A percentile compares a stretch with the other conserved stretches of the same genome.
These are phyloP conservation scores for Arabidopsis lyrata DNA, from an alignment of 441 rosid genomes.

Conservation along the genomic window DNA sequence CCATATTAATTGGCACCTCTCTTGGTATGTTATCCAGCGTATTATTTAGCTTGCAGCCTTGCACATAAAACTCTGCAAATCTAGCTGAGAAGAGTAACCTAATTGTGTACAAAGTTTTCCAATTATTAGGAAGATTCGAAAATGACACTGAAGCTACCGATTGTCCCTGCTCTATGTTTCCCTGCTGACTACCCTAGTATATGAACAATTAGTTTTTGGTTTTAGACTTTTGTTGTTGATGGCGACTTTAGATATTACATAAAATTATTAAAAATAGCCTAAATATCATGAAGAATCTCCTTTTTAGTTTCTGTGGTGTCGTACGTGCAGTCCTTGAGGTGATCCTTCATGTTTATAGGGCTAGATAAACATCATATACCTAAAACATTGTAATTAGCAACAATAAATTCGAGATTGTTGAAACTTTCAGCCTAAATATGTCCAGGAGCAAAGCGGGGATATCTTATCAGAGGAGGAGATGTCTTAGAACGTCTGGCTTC, in stretches of 20 bases:
- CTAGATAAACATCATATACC: background rate
- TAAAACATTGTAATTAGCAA: background rate
- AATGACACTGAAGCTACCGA: conserved; percentile 12
- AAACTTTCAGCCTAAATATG: conserved; percentile 41
- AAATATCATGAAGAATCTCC: background rate
- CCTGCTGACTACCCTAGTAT: background rate
- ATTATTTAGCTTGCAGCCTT: conserved; percentile 32
- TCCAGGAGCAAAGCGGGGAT: conserved; percentile 94
- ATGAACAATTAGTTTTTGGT: conserved; percentile 1
- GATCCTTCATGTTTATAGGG: conserved; percentile 3
- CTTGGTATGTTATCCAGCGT: conserved; percentile 64
- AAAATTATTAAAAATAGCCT: conserved; percentile 9
- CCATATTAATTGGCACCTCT: conserved; percentile 96
- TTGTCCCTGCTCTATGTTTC: background rate
- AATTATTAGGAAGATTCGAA: conserved; percentile 5
- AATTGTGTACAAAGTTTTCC: conserved; percentile 7
- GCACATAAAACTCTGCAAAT: conserved; percentile 9
- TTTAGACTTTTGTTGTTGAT: background rate
- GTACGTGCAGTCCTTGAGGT: background rate
- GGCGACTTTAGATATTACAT: conserved; percentile 1
- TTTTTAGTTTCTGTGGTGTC: conserved; percentile 11
- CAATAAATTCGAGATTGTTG: conserved; percentile 2
- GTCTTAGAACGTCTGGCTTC: conserved; percentile 89
- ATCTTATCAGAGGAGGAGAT: conserved; percentile 96
- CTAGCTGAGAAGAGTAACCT: conserved; percentile 24